These are phyloP conservation scores for Ophiognomonia clavigignenti-juglandacearum DNA, from an alignment of 2,329 filamentous ascomycete genomes.

Conservation along the genomic window DNA sequence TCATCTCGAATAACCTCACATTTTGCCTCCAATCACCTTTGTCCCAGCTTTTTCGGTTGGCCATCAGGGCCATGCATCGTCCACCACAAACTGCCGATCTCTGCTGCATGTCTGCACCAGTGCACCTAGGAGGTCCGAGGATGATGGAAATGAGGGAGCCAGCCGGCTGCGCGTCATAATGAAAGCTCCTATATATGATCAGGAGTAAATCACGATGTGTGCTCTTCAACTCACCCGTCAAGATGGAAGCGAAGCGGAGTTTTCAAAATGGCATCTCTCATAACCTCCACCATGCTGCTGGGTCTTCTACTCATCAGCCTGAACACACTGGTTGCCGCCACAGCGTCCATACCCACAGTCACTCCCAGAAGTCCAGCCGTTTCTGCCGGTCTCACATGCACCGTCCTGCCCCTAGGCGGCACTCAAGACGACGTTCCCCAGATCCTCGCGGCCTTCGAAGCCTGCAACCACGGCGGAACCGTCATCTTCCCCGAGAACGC, in stretches of 20 bases:
- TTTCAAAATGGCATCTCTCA: constrained; percentile 2
- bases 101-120: background rate
- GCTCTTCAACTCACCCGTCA: no score
- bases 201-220: no score
- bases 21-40: constrained; percentile 16
- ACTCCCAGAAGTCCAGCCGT: constrained; percentile 13
- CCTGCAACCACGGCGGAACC: constrained; percentile 25
- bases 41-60: background rate
- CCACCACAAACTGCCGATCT: background rate
- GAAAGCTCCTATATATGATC: no score
- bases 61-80: background rate
- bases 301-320: constrained; percentile 2
- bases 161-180: no score
- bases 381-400: constrained; percentile 20
- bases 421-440: constrained; percentile 22
- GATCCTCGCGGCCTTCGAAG: constrained; percentile 22
- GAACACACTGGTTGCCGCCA: background rate
- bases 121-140: background rate
- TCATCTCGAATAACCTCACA: no score
- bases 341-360: background rate
- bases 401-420: constrained; percentile 17
- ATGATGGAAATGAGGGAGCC: no score
- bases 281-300: background rate
- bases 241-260: no score
- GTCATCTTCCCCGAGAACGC: constrained; percentile 46